phyloP scores from a whole-genome alignment of 768 basidiomycete species.

The Leccinellum albellum region DNA sequence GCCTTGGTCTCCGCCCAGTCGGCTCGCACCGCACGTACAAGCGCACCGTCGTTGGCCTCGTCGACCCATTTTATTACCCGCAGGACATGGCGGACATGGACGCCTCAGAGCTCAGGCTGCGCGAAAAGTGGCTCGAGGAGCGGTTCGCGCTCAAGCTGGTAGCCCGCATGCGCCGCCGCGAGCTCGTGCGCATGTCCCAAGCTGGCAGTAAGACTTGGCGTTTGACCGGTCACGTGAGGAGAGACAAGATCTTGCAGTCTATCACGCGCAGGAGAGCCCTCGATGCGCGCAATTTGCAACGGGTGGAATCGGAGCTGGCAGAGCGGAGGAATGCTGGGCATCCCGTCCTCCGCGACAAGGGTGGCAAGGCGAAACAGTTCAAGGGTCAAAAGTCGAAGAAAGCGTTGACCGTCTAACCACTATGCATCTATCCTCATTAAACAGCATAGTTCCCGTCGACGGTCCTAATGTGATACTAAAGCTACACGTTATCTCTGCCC shows the following conservation, averaged over 20 bases:
- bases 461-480: slow-evolving; percentile 12
- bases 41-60: slow-evolving; percentile 86
- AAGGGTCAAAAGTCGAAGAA: slow-evolving; percentile 11
- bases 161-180: slow-evolving; percentile 31
- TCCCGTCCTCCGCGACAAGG: slow-evolving; percentile 22
- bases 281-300: slow-evolving; percentile 38
- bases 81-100: slow-evolving; percentile 75
- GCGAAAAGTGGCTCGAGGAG: slow-evolving; percentile 61
- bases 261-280: slow-evolving; percentile 46
- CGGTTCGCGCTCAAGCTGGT: slow-evolving; percentile 46
- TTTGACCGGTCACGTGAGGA: slow-evolving; percentile 38
- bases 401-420: slow-evolving; percentile 1
- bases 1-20: slow-evolving; percentile 26
- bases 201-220: slow-evolving; percentile 37
- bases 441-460: slow-evolving; percentile 1
- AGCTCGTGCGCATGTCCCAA: slow-evolving; percentile 35
- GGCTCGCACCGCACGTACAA: slow-evolving; percentile 66
- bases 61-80: slow-evolving; percentile 93
- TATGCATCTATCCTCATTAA: not conserved
- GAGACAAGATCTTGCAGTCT: slow-evolving; percentile 48
- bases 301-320: slow-evolving; percentile 33
- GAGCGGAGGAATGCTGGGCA: slow-evolving; percentile 24
- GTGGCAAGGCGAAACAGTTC: not conserved
- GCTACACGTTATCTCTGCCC: slow-evolving; percentile 15
- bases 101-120: slow-evolving; percentile 45